Base-by-base conservation (phyloP, 1,284 basidiomycete species). In the Sanghuangporus weigelae region DNA sequence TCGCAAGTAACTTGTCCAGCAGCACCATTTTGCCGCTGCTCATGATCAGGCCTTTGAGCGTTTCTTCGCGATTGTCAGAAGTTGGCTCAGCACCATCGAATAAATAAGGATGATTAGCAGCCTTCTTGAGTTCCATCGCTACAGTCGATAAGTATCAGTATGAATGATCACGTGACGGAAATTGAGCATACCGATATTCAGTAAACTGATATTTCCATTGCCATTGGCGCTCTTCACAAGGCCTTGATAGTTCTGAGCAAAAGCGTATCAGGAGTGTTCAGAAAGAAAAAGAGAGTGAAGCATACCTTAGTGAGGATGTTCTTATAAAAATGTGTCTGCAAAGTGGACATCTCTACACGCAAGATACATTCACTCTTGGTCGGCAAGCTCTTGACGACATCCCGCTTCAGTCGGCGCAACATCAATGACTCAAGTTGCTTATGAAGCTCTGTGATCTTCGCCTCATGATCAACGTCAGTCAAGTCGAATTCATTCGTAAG, bases 241-340 rank as follows among this genome's bases (percentile, higher is more conserved):
- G 16, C 92, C 95, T 71, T 90, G 84, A 75, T 96, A 99, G 76
- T 99, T 99, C 89, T 95, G 72, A 50, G 39, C 54, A 55, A 48
- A 60, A 51, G 38, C 44, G 35, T 49, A 49, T 31, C 58, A 42
- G 12, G 53, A 3, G 49, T 50, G 63, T 42, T 35, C 7, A 21
- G 7, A 50, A n/a, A 59, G 35, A 51, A 58, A 42, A 54, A 23
- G 31, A 35, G 50, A 31, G 62, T 11, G 58, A 11, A 31, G 69
- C 77, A 35, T 65, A 90, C 92, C 85, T 93, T 96, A 35, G 96
- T 97, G 69, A 99, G 80, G 71, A 99, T 99, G 73, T 98, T 98
- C 82, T 98, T 98, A 82, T 99, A 99, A 76, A 96, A 98, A 74
- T 96, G 93, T 21, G 95, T 98, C 77, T 99, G 97, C 74, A 99